phyloP scores from a whole-genome alignment of 2,329 filamentous ascomycete genomes.

The Ilyonectria robusta region DNA sequence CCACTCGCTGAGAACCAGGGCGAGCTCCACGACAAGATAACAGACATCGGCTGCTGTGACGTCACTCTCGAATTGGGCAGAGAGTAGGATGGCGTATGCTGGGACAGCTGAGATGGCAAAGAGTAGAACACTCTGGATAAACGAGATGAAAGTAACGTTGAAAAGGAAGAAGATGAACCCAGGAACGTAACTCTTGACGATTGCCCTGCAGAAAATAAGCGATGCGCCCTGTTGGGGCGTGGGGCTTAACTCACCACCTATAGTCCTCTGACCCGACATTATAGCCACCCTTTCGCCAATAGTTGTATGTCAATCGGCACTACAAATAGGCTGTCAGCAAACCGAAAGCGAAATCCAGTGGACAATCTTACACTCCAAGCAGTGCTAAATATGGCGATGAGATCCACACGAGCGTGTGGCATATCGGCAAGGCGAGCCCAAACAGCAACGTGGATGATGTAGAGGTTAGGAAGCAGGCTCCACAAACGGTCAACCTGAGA shows the following conservation, averaged over 20 bases:
- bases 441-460: constrained; percentile 85
- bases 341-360: constrained; percentile 9
- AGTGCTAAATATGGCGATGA: constrained; percentile 77
- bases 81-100: constrained; percentile 85
- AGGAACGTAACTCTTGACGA: constrained; percentile 77
- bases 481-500: constrained; percentile 96
- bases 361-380: constrained; percentile 81
- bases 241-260: constrained; percentile 71
- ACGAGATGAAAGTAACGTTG: constrained; percentile 91
- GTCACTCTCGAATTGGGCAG: constrained; percentile 72
- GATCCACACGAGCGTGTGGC: constrained; percentile 78
- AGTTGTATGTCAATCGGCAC: constrained; percentile 92
- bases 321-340: constrained; percentile 52
- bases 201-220: constrained; percentile 65
- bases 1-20: constrained; percentile 76
- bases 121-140: constrained; percentile 86
- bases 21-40: constrained; percentile 63
- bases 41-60: constrained; percentile 61
- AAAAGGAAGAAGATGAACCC: constrained; percentile 82
- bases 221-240: not conserved
- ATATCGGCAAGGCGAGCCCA: constrained; percentile 86
- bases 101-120: constrained; percentile 81
- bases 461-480: constrained; percentile 90
- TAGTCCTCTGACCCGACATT: constrained; percentile 93
- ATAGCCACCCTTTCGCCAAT: constrained; percentile 96